A percentile compares a stretch with the other conserved stretches of the same genome.
phyloP scores from a whole-genome alignment of 73 alveolate species.

The Tetrahymena borealis region DNA sequence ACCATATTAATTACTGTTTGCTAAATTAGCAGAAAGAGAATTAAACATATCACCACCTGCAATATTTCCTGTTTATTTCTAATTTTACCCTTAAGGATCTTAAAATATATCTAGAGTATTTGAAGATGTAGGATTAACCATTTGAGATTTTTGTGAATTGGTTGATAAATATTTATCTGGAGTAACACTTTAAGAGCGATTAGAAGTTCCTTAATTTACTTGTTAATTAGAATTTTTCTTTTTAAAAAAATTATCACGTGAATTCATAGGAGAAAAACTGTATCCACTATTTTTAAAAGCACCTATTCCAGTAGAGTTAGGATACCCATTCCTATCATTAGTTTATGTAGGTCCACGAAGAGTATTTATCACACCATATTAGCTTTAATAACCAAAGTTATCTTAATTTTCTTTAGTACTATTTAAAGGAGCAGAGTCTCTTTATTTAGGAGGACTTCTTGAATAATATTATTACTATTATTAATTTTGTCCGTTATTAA shows the following conservation, averaged over 20 bases:
- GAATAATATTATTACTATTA: neutral
- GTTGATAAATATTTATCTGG: neutral
- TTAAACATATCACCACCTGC: neutral
- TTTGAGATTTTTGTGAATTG: neutral
- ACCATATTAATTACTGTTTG: neutral
- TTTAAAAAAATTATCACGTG: neutral
- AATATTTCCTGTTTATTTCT: neutral
- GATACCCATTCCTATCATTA: neutral
- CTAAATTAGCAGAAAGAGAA: neutral
- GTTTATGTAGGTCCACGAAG: neutral
- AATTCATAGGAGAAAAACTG: neutral
- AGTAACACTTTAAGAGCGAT: neutral
- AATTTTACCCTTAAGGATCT: neutral
- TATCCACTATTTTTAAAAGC: neutral
- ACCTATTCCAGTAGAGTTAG: neutral
- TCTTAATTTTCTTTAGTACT: neutral
- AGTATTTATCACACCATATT: neutral
- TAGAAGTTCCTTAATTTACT: neutral
- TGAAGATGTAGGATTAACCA: neutral
- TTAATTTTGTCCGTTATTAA: neutral
- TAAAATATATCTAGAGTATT: neutral
- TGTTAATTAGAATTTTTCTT: neutral
- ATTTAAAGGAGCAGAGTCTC: neutral
- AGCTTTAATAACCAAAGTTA: neutral
- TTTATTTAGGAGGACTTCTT: neutral